Evolutionary conservation across 2,329 filamentous ascomycete genomes (phyloP).

Genomic region (Lecanoromycetidae sp.): DNA sequence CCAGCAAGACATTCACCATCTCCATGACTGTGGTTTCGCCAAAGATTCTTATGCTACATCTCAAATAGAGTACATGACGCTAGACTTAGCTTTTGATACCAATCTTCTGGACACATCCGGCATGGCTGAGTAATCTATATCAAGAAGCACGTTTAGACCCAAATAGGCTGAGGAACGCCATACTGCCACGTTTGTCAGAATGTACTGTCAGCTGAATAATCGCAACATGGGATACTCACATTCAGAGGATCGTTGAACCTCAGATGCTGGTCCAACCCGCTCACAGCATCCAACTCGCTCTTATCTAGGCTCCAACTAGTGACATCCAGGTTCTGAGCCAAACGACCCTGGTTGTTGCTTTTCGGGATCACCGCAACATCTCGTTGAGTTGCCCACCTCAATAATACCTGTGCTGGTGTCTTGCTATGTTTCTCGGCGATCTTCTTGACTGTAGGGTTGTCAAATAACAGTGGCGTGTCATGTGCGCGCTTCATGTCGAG

Average conservation of each 20-base stretch:
- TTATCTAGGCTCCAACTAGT: slow-evolving; percentile 53
- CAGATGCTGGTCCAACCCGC: slow-evolving; percentile 50
- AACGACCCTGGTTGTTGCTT: slow-evolving; percentile 45
- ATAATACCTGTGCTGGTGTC: slow-evolving; percentile 66
- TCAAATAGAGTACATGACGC: too few relatives aligned
- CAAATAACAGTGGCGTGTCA: slow-evolving; percentile 56
- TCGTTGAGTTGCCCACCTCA: slow-evolving; percentile 79
- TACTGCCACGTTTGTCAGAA: background rate
- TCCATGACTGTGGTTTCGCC: too few relatives aligned
- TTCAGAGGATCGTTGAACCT: slow-evolving; percentile 67
- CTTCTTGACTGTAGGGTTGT: slow-evolving; percentile 51
- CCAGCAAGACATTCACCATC: too few relatives aligned
- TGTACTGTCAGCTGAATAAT: background rate
- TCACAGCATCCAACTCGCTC: slow-evolving; percentile 56
- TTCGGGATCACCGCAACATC: slow-evolving; percentile 74
- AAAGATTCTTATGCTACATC: too few relatives aligned
- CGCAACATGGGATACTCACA: background rate
- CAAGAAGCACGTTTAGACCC: too few relatives aligned
- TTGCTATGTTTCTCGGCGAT: slow-evolving; percentile 60
- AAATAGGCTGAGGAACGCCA: slow-evolving; percentile 16
- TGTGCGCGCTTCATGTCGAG: slow-evolving; percentile 58
- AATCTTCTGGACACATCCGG: too few relatives aligned
- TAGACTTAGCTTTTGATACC: too few relatives aligned
- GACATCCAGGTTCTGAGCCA: slow-evolving; percentile 54
- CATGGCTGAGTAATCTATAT: too few relatives aligned